A percentile compares a stretch with the other conserved stretches of the same genome.
Conservation (phyloP, 1,284 basidiomycete genomes). For the Sporisorium graminicola region DNA sequence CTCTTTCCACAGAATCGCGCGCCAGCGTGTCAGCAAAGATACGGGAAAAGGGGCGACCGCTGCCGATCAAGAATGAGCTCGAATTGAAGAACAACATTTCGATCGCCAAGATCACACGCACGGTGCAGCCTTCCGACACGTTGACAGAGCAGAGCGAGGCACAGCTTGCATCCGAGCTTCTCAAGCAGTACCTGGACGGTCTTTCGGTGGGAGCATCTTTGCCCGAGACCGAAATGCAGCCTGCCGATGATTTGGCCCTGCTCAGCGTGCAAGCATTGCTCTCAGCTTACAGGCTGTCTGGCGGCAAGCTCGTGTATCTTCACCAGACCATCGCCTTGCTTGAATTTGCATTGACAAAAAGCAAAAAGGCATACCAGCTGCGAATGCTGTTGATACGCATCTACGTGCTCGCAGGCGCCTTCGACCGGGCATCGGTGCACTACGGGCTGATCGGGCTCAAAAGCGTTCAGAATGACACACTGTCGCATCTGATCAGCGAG, state of each 20-base stretch:
- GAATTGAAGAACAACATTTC: slow-evolving; percentile 42
- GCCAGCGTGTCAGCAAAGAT: slow-evolving; percentile 25
- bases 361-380: slow-evolving; percentile 58
- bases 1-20: slow-evolving; percentile 71
- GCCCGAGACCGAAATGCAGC: slow-evolving; percentile 83
- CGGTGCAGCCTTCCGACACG: slow-evolving; percentile 12
- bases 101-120: slow-evolving; percentile 45
- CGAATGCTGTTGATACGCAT: slow-evolving; percentile 53
- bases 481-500: slow-evolving; percentile 43
- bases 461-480: slow-evolving; percentile 51
- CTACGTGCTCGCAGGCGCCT: slow-evolving; percentile 40
- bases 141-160: slow-evolving; percentile 28
- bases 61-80: slow-evolving; percentile 25
- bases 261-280: slow-evolving; percentile 80
- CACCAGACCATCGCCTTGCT: slow-evolving; percentile 39
- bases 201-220: slow-evolving; percentile 77
- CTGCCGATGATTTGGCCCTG: slow-evolving; percentile 84
- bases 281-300: slow-evolving; percentile 70
- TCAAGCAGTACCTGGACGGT: slow-evolving; percentile 74
- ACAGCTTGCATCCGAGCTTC: slow-evolving; percentile 1
- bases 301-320: slow-evolving; percentile 14
- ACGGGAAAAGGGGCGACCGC: not conserved
- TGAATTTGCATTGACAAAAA: slow-evolving; percentile 36
- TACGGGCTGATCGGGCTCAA: slow-evolving; percentile 50
- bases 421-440: slow-evolving; percentile 41